phyloP scores from a whole-genome alignment of 1,284 basidiomycete genomes.

The Leccinum subspadiceum region DNA sequence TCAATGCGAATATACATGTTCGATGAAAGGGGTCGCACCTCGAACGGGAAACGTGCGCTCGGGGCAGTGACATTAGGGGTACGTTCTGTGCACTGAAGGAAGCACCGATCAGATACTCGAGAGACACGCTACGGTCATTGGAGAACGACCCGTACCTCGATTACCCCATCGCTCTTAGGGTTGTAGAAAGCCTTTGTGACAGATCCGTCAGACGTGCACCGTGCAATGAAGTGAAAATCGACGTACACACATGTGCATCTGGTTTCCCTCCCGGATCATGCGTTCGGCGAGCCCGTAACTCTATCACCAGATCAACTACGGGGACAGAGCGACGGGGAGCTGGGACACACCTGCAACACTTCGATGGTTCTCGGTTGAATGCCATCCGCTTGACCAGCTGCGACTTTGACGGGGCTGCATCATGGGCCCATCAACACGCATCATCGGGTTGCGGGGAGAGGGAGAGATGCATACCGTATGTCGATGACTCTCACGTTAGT shows the following conservation, averaged over 20 bases:
- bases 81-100: constrained; percentile 53
- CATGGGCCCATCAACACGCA: background rate
- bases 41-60: constrained; percentile 64
- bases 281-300: constrained; percentile 73
- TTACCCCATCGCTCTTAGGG: constrained; percentile 56
- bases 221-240: constrained; percentile 48
- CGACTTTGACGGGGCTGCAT: constrained; percentile 52
- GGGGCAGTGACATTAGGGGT: constrained; percentile 56
- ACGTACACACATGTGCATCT: constrained; percentile 65
- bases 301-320: constrained; percentile 32
- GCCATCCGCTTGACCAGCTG: constrained; percentile 76
- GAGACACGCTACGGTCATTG: background rate
- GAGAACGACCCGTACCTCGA: constrained; percentile 43
- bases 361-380: constrained; percentile 78
- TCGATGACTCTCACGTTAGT: constrained; percentile 65
- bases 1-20: background rate
- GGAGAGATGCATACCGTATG: constrained; percentile 45
- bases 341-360: constrained; percentile 61
- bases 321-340: background rate
- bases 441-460: no score
- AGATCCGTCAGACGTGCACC: background rate
- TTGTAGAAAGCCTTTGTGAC: constrained; percentile 68
- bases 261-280: constrained; percentile 63
- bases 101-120: background rate
- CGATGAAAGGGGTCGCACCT: constrained; percentile 37